Evolutionary conservation across 1,139 yeast species (phyloP), one percentile per base, ranked within the genome.

Genomic region (Spathaspora sp.): DNA sequence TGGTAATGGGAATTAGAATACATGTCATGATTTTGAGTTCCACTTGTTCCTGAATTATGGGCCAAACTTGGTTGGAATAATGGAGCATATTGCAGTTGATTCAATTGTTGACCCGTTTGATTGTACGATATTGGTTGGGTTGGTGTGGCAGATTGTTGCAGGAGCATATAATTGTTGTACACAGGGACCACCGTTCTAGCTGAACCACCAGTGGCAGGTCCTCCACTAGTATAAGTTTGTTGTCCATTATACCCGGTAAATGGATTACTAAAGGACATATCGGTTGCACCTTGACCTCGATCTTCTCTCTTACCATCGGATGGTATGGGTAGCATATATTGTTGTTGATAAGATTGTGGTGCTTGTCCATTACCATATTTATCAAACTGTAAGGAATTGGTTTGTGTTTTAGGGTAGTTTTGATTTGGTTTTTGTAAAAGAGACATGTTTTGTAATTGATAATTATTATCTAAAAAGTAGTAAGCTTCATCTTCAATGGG

Each of bases 401-500:
- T 56, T 11, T 57, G 52, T n/a, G 57, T 55, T 34, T 55, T 53
- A 36, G 51, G 49, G 26, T 45, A 39, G 10, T 43, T 41, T 11
- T 55, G 54, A 7, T 56, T 47, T 11, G 48, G 51, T 38, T 58
- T 62, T 48, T 62, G 65, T 43, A 69, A 56, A 24, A 59, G 51
- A 2, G 67, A 59, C 75, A 72, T 70, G 46, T 70, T 70, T 53
- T 71, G 78, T 39, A 73, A 63, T 54, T 73, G 79, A 50, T 71
- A 74, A 48, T 70, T 72, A 23, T 67, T 70, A 53, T 79, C 81
- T 59, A 79, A 67, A 37, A 74, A 76, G 56, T 76, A 79, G 52
- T 69, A 72, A 1, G 81, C 78, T 51, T 77, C 82, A 51, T 76
- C 82, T 49, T 79, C 82, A 41, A 73, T 68, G 4, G 79, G 70